Percentiles rank a stretch among this genome's conserved stretches.
phyloP scores from a whole-genome alignment of 1,284 basidiomycete genomes.

The Apiotrichum montevideense region DNA sequence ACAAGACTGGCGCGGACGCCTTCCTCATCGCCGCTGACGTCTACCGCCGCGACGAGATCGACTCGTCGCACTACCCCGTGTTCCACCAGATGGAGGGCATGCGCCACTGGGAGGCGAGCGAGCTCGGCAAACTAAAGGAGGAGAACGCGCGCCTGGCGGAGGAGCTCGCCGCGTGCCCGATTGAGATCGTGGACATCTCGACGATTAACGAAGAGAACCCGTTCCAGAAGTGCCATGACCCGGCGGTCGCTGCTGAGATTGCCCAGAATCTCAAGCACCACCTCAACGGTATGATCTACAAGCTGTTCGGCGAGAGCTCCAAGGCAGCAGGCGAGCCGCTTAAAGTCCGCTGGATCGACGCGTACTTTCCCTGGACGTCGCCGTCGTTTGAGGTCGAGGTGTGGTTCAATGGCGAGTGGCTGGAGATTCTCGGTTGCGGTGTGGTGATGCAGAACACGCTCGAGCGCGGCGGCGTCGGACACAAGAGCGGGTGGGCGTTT shows the following conservation, averaged over 20 bases:
- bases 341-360: conserved; percentile 91
- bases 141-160: conserved; percentile 56
- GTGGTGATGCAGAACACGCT: conserved; percentile 86
- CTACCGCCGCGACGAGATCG: conserved; percentile 96
- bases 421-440: conserved; percentile 92
- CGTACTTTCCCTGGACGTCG: conserved; percentile 95
- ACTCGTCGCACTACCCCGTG: conserved; percentile 91
- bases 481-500: conserved; percentile 96
- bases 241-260: conserved; percentile 62
- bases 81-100: conserved; percentile 99
- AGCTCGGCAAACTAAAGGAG: conserved; percentile 41
- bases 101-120: conserved; percentile 57
- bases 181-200: conserved; percentile 80
- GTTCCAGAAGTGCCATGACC: conserved; percentile 69
- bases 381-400: conserved; percentile 98
- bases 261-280: conserved; percentile 83
- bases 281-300: conserved; percentile 79
- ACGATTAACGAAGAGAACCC: conserved; percentile 70
- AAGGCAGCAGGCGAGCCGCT: conserved; percentile 57
- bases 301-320: conserved; percentile 65
- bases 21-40: conserved; percentile 98
- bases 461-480: conserved; percentile 67
- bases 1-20: conserved; percentile 63
- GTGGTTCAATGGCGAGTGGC: conserved; percentile 92
- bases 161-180: conserved; percentile 61